Base-by-base conservation (phyloP, 2,329 filamentous ascomycete genomes). In the Cladosporium sphaerospermum region DNA sequence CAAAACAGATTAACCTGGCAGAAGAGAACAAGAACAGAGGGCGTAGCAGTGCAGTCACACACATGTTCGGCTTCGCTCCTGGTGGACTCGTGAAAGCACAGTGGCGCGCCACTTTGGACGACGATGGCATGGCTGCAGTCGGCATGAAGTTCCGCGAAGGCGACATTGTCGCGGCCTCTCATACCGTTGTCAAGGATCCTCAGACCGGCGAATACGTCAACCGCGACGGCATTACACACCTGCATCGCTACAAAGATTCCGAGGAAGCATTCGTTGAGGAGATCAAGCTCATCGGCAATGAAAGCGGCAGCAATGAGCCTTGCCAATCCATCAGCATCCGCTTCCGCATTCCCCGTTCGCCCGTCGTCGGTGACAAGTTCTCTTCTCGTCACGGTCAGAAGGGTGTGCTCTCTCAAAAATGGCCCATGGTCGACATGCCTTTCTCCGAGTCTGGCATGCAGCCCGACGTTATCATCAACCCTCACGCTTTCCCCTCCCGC, bases 381-480 rank as follows among this genome's bases (percentile, higher is more conserved):
- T 97, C 93, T 9, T 99, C 93, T 45, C 86, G 93, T 57, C 93
- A 99, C 78, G 93, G 93, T 56, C 93, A 99, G 70, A 99, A 99
- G 74, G 93, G 93, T 83, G 93, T 97, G 47, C 85, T 82, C 65
- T 96, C 90, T 14, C 92, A 97, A 69, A 93, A 96, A 69, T 99
- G 93, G 90, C 93, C 91, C 0, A 81, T 85, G 2, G 77, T 88
- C 55, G 91, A 97, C 69, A 93, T 99, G 88, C 93, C 93, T 3
- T 99, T 97, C 73, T 90, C 89, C 2, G 93, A 99, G 74, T 88
- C 87, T 5, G 93, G 93, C 51, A 97, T 99, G 56, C 91, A 96
- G 67, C 93, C 93, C 9, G 93, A 99, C 71, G 80, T 96, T 64
- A 99, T 99, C 72, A 99, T 99, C 78, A 99, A 99, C 75, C 93